Evolutionary conservation across 225 moss, liverwort and hornwort genomes (phyloP).

Genomic region (Takakia lepidozioides): DNA sequence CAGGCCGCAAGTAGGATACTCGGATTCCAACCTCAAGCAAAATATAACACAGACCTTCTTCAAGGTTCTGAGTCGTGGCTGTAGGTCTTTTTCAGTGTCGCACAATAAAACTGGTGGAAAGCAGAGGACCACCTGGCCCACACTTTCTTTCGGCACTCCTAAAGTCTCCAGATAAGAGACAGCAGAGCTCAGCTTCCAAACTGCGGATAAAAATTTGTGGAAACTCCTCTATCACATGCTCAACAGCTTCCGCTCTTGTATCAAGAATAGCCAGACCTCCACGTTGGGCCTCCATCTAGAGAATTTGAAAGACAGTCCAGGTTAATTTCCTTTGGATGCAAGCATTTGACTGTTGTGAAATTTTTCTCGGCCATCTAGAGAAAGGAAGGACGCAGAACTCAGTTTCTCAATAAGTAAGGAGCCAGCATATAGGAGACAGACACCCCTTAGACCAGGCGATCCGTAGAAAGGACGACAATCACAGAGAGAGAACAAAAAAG

Average conservation of each 20-base stretch:
- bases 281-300: slow-evolving; percentile 49
- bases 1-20: too few species aligned
- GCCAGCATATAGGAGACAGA: too few species aligned
- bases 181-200: slow-evolving; percentile 56
- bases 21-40: too few species aligned
- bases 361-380: too few species aligned
- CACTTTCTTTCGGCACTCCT: slow-evolving; percentile 42
- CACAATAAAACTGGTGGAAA: slow-evolving; percentile 71
- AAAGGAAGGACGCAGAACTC: too few species aligned
- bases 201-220: slow-evolving; percentile 61
- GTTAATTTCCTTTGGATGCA: too few species aligned
- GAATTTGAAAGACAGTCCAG: too few species aligned
- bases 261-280: slow-evolving; percentile 55
- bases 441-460: too few species aligned
- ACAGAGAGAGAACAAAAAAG: too few species aligned
- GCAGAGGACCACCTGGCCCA: slow-evolving; percentile 57
- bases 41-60: slow-evolving; percentile 83
- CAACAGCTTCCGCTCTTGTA: slow-evolving; percentile 27
- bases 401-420: too few species aligned
- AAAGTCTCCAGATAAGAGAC: slow-evolving; percentile 51
- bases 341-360: too few species aligned
- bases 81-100: slow-evolving; percentile 45
- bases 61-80: slow-evolving; percentile 50
- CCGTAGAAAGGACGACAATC: too few species aligned
- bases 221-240: slow-evolving; percentile 66